Conservation (phyloP, 73 alveolate species). For the Tetrahymena borealis region DNA sequence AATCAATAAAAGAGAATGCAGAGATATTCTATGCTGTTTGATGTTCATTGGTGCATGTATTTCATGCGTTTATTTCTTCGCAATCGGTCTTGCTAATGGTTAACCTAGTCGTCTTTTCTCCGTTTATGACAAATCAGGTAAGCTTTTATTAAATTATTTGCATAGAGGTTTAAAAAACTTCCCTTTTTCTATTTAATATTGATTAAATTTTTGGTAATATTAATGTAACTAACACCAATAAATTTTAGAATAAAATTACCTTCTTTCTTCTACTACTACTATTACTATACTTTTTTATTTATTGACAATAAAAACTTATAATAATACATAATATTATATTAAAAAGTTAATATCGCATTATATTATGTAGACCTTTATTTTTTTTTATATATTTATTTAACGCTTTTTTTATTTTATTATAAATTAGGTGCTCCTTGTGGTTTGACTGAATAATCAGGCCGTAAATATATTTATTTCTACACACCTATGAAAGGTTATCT, state of each 20-base stretch:
- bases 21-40: conserved; percentile 85
- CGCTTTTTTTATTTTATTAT: not conserved
- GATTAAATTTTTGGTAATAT: too few species aligned
- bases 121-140: conserved; percentile 34
- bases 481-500: conserved; percentile 17
- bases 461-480: conserved; percentile 12
- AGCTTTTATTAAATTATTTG: not conserved
- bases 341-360: not conserved
- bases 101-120: conserved; percentile 27
- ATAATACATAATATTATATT: too few species aligned
- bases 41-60: conserved; percentile 64
- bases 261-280: too few species aligned
- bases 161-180: not conserved
- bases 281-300: too few species aligned
- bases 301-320: too few species aligned
- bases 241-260: too few species aligned
- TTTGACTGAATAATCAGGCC: not conserved
- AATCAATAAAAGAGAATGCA: conserved; percentile 75
- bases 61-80: conserved; percentile 36
- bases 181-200: too few species aligned
- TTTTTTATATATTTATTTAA: too few species aligned
- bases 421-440: conserved; percentile 35
- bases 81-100: conserved; percentile 15
- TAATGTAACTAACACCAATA: too few species aligned
- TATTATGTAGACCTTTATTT: not conserved